phyloP scores from a whole-genome alignment of 257 asterid genomes.

The Jaltomata sinuosa region DNA sequence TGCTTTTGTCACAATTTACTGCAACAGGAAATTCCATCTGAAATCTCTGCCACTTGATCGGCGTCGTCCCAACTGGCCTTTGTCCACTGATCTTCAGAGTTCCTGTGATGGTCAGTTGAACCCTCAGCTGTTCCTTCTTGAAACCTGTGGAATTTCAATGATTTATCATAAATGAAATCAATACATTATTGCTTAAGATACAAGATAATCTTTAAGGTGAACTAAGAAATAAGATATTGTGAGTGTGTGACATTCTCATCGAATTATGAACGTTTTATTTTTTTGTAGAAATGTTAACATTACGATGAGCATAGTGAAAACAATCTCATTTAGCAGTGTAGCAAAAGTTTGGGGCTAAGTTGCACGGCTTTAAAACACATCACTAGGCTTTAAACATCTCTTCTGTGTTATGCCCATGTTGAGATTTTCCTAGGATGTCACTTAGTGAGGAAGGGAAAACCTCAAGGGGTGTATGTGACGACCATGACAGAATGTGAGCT shows the following conservation, averaged over 20 bases:
- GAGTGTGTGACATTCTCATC: too few species aligned
- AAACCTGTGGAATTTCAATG: slow-evolving; percentile 28
- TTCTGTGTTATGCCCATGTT: neutral
- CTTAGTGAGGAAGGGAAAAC: neutral
- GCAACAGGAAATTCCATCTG: slow-evolving; percentile 43
- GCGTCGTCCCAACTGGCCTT: slow-evolving; percentile 11
- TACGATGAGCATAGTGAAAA: neutral
- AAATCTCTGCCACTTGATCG: slow-evolving; percentile 28
- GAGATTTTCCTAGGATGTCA: neutral
- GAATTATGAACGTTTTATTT: too few species aligned
- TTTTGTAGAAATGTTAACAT: too few species aligned
- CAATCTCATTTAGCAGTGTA: neutral
- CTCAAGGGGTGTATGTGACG: neutral
- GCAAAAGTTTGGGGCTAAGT: neutral
- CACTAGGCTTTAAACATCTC: neutral
- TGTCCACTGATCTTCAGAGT: slow-evolving; percentile 46
- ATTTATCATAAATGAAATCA: neutral
- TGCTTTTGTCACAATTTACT: slow-evolving; percentile 29
- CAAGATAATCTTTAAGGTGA: neutral
- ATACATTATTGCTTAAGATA: neutral
- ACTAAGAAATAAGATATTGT: too few species aligned
- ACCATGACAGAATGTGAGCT: neutral
- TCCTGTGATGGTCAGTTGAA: slow-evolving; percentile 33
- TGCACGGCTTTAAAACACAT: neutral
- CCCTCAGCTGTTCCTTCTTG: slow-evolving; percentile 45